phyloP scores from a whole-genome alignment of 228 moss, liverwort and hornwort genomes.

The Sphagnum magellanicum region DNA sequence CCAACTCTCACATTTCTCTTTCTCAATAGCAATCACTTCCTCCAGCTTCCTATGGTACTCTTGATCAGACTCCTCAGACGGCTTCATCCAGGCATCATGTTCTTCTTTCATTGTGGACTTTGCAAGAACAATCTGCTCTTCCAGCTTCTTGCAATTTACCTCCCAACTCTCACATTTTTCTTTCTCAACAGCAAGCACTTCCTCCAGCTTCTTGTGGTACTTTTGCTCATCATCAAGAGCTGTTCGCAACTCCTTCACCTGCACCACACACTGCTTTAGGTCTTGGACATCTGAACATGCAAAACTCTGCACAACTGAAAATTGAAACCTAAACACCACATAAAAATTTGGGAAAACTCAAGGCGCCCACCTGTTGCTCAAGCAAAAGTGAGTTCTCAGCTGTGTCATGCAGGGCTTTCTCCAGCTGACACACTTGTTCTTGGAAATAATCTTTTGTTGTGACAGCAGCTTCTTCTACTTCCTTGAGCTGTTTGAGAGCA shows the following conservation, averaged over 20 bases:
- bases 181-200: constrained; percentile 25
- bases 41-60: constrained; percentile 44
- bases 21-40: constrained; percentile 26
- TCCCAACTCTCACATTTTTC: constrained; percentile 31
- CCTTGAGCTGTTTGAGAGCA: constrained; percentile 20
- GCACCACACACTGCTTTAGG: no score
- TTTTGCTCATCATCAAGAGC: background rate
- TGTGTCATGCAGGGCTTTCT: constrained; percentile 40
- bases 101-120: constrained; percentile 16
- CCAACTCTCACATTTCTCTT: constrained; percentile 12
- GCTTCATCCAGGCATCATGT: constrained; percentile 18
- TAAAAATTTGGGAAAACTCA: no score
- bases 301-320: no score
- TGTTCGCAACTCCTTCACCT: no score
- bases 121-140: constrained; percentile 23
- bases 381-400: constrained; percentile 29
- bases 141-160: constrained; percentile 25
- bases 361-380: constrained; percentile 45
- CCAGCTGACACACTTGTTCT: constrained; percentile 42
- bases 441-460: constrained; percentile 30
- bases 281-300: no score
- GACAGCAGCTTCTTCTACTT: constrained; percentile 19
- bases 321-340: no score
- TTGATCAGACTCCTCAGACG: constrained; percentile 15
- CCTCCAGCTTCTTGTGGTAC: constrained; percentile 44